phyloP scores from a whole-genome alignment of 2,329 filamentous ascomycete genomes.

The Aspergillus sp. region DNA sequence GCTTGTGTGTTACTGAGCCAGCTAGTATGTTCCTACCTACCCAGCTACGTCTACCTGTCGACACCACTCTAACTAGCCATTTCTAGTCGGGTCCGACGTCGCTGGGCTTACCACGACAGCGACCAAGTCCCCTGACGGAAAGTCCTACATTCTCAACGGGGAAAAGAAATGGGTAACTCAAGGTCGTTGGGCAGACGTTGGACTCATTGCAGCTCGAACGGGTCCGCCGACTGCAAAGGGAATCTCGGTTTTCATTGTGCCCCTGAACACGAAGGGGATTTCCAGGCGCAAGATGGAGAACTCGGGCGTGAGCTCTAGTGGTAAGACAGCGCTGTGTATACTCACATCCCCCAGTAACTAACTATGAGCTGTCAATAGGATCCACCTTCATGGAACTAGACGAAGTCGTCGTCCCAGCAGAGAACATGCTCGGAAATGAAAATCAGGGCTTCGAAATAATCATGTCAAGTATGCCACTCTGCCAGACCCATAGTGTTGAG shows the following conservation, averaged over 20 bases:
- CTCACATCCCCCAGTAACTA: neutral
- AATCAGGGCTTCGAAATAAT: neutral
- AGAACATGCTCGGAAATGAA: neutral
- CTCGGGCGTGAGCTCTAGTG: neutral
- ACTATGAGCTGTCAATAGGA: neutral
- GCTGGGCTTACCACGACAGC: neutral
- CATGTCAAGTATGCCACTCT: neutral
- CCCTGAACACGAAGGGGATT: neutral
- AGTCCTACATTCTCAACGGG: neutral
- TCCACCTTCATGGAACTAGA: neutral
- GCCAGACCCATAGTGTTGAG: neutral
- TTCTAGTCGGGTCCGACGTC: neutral
- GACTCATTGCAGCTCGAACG: neutral
- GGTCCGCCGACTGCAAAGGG: neutral
- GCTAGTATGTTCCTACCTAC: neutral
- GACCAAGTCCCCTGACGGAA: neutral
- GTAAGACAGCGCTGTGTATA: neutral
- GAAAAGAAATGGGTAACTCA: neutral
- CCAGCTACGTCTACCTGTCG: neutral
- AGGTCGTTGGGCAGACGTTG: neutral
- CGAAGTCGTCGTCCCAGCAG: neutral
- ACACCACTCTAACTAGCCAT: neutral
- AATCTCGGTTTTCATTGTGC: neutral
- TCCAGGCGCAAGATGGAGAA: neutral
- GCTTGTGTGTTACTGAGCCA: neutral